Conservation (phyloP, 345 rosid genomes). For the Crucihimalaya himalaica region DNA sequence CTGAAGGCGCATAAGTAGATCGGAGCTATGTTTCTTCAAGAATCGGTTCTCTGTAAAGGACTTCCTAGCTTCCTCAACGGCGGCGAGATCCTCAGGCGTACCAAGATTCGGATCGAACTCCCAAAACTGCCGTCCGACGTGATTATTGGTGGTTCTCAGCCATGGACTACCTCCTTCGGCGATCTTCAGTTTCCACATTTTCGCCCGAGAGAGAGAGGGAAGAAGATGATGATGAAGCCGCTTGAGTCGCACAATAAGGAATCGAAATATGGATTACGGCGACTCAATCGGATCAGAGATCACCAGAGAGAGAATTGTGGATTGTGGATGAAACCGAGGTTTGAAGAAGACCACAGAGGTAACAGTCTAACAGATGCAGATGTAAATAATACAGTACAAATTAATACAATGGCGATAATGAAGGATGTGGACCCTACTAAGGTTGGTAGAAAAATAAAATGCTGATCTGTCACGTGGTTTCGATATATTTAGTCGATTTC, state of each 20-base stretch:
- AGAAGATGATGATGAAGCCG: not conserved
- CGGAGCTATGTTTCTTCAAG: conserved; percentile 73
- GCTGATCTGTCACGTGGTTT: not conserved
- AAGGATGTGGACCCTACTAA: not conserved
- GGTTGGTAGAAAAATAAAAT: not conserved
- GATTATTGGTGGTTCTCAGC: conserved; percentile 67
- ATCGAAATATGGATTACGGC: not conserved
- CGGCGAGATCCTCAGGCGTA: conserved; percentile 62
- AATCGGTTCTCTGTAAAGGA: conserved; percentile 61
- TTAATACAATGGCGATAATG: not conserved
- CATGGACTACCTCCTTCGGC: conserved; percentile 81
- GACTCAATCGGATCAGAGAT: not conserved
- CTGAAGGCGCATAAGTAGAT: conserved; percentile 91
- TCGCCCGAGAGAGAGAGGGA: no score
- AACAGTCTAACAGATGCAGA: conserved; percentile 5
- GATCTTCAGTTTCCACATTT: conserved; percentile 91
- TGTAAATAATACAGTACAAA: no score
- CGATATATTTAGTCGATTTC: no score
- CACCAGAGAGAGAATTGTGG: not conserved
- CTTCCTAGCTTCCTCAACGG: conserved; percentile 62
- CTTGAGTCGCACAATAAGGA: not conserved
- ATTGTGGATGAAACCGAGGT: conserved; percentile 19
- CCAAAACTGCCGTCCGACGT: conserved; percentile 85
- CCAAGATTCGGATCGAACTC: conserved; percentile 76
- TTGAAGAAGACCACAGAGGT: not conserved